Percentiles rank a stretch among this genome's conserved stretches.
Conservation (phyloP, 2,329 filamentous ascomycete genomes). For the Amesomyces nigricolor region DNA sequence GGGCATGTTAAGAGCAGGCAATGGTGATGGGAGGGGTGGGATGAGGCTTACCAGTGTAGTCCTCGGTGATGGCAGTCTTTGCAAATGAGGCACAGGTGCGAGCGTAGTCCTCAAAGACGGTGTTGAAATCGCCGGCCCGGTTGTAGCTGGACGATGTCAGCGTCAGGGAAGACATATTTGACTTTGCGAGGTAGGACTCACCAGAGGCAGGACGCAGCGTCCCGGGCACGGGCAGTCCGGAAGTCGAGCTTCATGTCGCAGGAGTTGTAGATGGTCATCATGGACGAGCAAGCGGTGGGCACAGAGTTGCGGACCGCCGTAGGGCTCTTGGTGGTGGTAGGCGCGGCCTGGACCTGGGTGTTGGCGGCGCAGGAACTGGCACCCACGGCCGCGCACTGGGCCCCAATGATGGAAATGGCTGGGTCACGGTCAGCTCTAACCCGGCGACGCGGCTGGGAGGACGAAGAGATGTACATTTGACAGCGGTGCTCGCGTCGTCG, state of each 20-base stretch:
- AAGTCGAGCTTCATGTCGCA: constrained; percentile 18
- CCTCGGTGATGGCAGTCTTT: constrained; percentile 16
- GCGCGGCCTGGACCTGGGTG: no score
- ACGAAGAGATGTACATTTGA: background rate
- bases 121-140: constrained; percentile 20
- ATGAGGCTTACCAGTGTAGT: constrained; percentile 17
- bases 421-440: background rate
- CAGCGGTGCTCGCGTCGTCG: constrained; percentile 1
- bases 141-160: constrained; percentile 18
- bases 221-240: constrained; percentile 6
- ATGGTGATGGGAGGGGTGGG: background rate
- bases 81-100: constrained; percentile 22
- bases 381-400: background rate
- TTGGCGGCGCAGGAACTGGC: background rate
- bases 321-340: background rate
- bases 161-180: no score
- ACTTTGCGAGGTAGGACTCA: constrained; percentile 3
- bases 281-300: constrained; percentile 25
- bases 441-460: no score
- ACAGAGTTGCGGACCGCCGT: background rate
- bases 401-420: background rate
- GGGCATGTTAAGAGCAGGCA: background rate
- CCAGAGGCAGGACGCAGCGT: constrained; percentile 27
- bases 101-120: constrained; percentile 25
- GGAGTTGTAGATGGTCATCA: constrained; percentile 20